phyloP scores from a whole-genome alignment of 176 grass and related monocot species.

The Aegilops bicornis region DNA sequence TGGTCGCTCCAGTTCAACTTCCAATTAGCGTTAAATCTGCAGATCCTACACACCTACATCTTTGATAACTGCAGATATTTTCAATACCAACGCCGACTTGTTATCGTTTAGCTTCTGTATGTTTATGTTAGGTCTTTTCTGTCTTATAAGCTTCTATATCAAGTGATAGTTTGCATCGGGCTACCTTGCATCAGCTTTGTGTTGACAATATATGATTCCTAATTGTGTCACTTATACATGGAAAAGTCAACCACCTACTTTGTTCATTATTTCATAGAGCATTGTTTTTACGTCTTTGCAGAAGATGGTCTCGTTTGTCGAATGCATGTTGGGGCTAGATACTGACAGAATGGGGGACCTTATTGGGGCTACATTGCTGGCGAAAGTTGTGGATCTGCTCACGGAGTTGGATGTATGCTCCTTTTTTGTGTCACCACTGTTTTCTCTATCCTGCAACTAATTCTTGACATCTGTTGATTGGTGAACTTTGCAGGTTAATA shows the following conservation, averaged over 20 bases:
- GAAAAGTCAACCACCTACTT: background rate
- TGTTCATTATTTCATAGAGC: background rate
- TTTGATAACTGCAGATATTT: background rate
- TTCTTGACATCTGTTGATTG: constrained; percentile 23
- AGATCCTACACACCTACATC: background rate
- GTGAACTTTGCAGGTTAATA: constrained; percentile 64
- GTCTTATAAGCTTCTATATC: background rate
- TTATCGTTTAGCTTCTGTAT: background rate
- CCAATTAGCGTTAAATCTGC: background rate
- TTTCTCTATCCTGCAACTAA: background rate
- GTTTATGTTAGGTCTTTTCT: background rate
- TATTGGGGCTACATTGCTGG: constrained; percentile 64
- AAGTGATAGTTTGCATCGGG: background rate
- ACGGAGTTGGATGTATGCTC: constrained; percentile 81
- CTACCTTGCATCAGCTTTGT: background rate
- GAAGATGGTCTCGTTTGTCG: constrained; percentile 64
- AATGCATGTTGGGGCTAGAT: constrained; percentile 79
- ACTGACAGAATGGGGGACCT: constrained; percentile 65
- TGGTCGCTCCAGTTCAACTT: background rate
- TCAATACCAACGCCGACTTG: background rate
- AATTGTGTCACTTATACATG: background rate
- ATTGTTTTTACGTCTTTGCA: constrained; percentile 38
- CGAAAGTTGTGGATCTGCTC: constrained; percentile 84
- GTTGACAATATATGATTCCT: background rate
- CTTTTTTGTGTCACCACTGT: background rate